Conservation (phyloP, 257 asterid genomes). For the Plantago ovata region DNA sequence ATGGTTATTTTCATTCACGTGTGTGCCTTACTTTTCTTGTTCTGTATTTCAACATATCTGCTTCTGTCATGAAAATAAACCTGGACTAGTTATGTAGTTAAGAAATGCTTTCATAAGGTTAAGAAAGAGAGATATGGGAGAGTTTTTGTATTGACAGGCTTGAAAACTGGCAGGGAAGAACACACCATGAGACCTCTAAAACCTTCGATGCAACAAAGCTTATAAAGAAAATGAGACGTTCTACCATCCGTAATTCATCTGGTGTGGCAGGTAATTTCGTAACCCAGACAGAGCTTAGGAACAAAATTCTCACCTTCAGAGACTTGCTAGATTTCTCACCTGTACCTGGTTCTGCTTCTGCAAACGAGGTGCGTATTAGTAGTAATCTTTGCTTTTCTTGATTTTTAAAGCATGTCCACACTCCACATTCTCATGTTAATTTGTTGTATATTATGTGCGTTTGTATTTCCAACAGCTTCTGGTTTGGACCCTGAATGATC, state of each 20-base stretch:
- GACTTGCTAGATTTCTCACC: conserved; percentile 87
- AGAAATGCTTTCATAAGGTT: no score
- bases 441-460: not conserved
- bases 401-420: not conserved
- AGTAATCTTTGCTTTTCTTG: not conserved
- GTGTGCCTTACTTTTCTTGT: not conserved
- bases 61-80: no score
- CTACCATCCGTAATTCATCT: conserved; percentile 30
- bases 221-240: conserved; percentile 19
- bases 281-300: conserved; percentile 49
- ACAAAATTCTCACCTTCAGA: conserved; percentile 62
- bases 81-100: no score
- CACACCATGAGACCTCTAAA: conserved; percentile 25
- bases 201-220: conserved; percentile 28
- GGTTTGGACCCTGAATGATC: conserved; percentile 63
- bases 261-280: conserved; percentile 46
- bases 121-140: not conserved
- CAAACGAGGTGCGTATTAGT: conserved; percentile 61
- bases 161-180: conserved; percentile 42
- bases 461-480: conserved; percentile 45
- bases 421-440: not conserved
- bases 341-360: conserved; percentile 53
- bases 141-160: conserved; percentile 1
- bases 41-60: not conserved
- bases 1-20: no score